Conservation (phyloP, 805 yeast species). For the Teunomyces cretensis region DNA sequence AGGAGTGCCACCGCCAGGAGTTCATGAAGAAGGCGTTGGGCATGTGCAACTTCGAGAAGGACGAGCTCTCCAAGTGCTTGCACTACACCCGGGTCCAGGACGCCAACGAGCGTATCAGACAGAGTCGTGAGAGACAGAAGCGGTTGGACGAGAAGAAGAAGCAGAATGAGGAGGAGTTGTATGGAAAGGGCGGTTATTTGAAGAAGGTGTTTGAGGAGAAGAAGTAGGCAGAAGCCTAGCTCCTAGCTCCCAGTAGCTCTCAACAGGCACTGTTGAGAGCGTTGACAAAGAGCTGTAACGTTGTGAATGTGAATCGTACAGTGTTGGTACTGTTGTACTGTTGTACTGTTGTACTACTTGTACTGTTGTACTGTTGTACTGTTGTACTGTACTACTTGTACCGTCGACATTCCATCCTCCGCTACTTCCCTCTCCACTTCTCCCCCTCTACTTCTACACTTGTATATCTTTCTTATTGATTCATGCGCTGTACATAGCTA, state of each 20-base stretch:
- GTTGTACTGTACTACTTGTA: no score
- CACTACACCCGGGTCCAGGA: constrained; percentile 70
- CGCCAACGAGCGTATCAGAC: constrained; percentile 54
- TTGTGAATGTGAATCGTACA: no score
- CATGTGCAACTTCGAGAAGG: constrained; percentile 79
- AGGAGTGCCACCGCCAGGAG: constrained; percentile 78
- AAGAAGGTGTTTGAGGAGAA: constrained; percentile 57
- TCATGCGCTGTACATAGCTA: constrained; percentile 34
- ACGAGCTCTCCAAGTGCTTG: constrained; percentile 74
- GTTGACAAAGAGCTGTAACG: no score
- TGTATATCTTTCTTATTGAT: neutral
- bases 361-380: no score
- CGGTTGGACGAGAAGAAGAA: constrained; percentile 57
- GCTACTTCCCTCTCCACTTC: neutral
- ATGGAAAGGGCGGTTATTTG: constrained; percentile 72
- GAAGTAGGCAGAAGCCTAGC: constrained; percentile 1
- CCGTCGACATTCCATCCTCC: no score
- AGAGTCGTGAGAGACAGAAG: constrained; percentile 57
- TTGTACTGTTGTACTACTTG: no score
- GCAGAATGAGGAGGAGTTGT: constrained; percentile 69
- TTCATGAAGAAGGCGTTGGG: constrained; percentile 74
- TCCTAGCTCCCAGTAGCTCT: no score
- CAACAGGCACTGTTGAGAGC: no score
- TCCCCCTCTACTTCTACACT: neutral
- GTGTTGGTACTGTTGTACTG: no score